These are phyloP conservation scores for Coemansia sp. DNA, from an alignment of 192 early-diverging fungal species.

Conservation along the genomic window DNA sequence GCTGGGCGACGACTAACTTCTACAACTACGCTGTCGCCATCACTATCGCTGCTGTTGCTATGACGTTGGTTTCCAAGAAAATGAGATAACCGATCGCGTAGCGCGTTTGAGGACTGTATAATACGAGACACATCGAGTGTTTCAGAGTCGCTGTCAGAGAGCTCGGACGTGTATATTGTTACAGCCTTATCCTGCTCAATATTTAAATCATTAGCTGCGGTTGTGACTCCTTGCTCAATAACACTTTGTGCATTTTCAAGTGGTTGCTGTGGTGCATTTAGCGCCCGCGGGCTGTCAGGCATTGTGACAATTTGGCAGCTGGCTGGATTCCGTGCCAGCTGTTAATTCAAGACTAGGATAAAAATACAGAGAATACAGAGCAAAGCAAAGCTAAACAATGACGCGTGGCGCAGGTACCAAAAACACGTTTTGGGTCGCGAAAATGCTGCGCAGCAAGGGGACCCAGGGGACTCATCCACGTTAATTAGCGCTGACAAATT, in stretches of 20 bases:
- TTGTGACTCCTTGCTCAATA: too few relatives aligned
- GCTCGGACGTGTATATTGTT: not conserved
- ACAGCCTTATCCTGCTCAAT: not conserved
- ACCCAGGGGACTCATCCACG: not conserved
- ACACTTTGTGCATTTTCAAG: not conserved
- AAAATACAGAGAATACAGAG: constrained; percentile 1
- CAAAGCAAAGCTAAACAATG: constrained; percentile 2
- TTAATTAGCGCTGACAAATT: not conserved
- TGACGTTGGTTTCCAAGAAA: not conserved
- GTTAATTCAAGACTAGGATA: not conserved
- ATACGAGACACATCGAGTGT: constrained; percentile 20
- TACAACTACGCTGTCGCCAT: not conserved
- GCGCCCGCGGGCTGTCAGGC: not conserved
- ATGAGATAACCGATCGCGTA: constrained; percentile 11
- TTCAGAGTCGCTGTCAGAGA: constrained; percentile 22
- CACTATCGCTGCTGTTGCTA: not conserved
- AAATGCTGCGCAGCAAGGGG: constrained; percentile 15
- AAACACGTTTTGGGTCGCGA: constrained; percentile 1
- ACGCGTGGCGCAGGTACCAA: not conserved
- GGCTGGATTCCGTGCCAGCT: not conserved
- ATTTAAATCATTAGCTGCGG: not conserved
- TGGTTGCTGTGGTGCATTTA: constrained; percentile 1
- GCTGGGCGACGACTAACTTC: not conserved
- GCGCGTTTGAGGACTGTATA: constrained; percentile 11
- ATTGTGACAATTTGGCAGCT: not conserved